phyloP scores from a whole-genome alignment of 31 red algal genomes.

The Odonthalia washingtoniensis region DNA sequence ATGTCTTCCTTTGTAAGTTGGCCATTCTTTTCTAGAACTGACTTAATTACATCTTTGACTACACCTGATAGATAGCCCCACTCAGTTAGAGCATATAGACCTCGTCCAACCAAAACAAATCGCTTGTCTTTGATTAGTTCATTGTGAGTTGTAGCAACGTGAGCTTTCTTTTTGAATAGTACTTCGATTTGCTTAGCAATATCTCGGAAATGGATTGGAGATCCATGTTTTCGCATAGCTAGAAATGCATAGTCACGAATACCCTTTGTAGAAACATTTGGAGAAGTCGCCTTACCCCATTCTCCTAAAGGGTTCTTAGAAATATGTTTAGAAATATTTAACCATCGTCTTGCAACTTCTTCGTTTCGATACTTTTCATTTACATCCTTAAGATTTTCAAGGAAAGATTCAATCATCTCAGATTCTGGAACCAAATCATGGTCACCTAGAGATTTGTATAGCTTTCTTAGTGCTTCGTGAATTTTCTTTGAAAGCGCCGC shows the following conservation, averaged over 20 bases:
- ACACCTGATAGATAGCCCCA: neutral
- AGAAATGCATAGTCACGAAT: constrained; percentile 13
- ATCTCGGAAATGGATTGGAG: constrained; percentile 12
- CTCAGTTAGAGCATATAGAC: constrained; percentile 11
- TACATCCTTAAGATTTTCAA: neutral
- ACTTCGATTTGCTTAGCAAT: constrained; percentile 1
- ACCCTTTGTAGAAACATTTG: constrained; percentile 4
- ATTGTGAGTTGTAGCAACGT: constrained; percentile 18
- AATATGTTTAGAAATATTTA: constrained; percentile 19
- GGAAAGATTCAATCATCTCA: constrained; percentile 7
- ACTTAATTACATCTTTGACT: constrained; percentile 10
- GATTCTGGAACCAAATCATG: neutral
- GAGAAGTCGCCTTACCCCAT: constrained; percentile 7
- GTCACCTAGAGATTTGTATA: constrained; percentile 9
- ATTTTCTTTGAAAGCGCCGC: neutral
- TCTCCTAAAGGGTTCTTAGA: constrained; percentile 4
- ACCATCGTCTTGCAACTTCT: constrained; percentile 12
- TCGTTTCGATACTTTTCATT: neutral
- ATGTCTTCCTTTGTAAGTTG: constrained; percentile 2
- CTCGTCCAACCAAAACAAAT: constrained; percentile 11
- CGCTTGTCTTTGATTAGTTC: constrained; percentile 16
- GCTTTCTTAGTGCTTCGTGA: neutral
- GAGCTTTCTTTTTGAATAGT: neutral
- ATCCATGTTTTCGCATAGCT: constrained; percentile 8
- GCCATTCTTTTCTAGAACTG: neutral